Conservation (phyloP, 1,139 yeast genomes). For the Blastobotrys raffinosifermentans region DNA sequence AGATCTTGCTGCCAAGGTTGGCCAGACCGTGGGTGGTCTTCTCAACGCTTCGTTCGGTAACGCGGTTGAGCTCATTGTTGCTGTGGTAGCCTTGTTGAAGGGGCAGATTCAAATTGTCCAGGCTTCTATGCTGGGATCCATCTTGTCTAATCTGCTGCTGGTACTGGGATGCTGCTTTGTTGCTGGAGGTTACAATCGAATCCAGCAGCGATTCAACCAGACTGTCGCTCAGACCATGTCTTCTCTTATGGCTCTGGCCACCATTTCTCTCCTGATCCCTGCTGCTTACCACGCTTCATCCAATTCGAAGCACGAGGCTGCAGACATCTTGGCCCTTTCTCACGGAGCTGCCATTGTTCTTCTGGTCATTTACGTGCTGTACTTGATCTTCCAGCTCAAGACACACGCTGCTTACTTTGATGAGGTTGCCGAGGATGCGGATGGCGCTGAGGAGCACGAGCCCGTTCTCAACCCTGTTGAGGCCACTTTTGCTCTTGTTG, state of each 20-base stretch:
- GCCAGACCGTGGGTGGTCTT: constrained; percentile 84
- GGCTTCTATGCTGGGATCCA: constrained; percentile 94
- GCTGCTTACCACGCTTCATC: constrained; percentile 90
- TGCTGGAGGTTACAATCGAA: constrained; percentile 83
- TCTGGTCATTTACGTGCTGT: constrained; percentile 70
- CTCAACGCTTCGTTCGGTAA: constrained; percentile 95
- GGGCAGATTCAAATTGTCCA: constrained; percentile 89
- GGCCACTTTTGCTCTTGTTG: constrained; percentile 37
- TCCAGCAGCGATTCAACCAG: constrained; percentile 85
- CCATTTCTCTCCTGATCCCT: constrained; percentile 82
- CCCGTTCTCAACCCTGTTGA: constrained; percentile 24
- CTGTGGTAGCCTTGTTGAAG: constrained; percentile 77
- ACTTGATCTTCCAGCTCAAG: constrained; percentile 77
- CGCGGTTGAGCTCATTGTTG: constrained; percentile 88
- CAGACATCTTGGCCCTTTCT: constrained; percentile 64
- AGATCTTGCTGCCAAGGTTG: constrained; percentile 79
- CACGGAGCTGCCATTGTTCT: constrained; percentile 82
- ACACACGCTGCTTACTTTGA: constrained; percentile 71
- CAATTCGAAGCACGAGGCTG: constrained; percentile 29
- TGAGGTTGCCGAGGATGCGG: constrained; percentile 35
- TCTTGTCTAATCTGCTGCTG: constrained; percentile 75
- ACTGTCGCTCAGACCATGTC: constrained; percentile 98
- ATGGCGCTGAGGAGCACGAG: constrained; percentile 26
- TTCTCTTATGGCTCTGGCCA: constrained; percentile 83
- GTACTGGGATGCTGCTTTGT: constrained; percentile 95